Conservation (phyloP, 1,139 yeast genomes). For the Zygosaccharomyces pseudobailii region DNA sequence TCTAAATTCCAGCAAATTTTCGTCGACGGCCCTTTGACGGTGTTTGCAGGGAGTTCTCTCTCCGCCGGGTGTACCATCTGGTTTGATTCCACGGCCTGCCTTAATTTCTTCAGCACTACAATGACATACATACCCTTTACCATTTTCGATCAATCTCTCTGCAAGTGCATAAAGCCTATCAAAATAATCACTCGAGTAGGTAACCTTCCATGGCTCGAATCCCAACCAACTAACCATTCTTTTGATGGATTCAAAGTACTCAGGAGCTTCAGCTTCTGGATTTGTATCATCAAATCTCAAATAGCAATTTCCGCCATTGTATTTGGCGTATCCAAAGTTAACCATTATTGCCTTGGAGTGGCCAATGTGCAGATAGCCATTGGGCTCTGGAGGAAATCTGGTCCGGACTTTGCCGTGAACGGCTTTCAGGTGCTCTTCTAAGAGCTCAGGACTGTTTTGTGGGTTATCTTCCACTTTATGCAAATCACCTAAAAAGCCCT, state of each 20-base stretch:
- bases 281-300: slow-evolving; percentile 96
- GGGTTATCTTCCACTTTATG: slow-evolving; percentile 96
- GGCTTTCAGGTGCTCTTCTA: slow-evolving; percentile 70
- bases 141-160: slow-evolving; percentile 63
- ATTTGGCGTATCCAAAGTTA: slow-evolving; percentile 90
- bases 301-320: slow-evolving; percentile 79
- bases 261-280: slow-evolving; percentile 97
- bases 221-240: slow-evolving; percentile 92
- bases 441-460: slow-evolving; percentile 79
- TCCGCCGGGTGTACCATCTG: slow-evolving; percentile 92
- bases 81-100: slow-evolving; percentile 80
- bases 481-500: slow-evolving; percentile 92
- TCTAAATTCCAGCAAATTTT: slow-evolving; percentile 74
- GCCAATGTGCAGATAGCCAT: slow-evolving; percentile 94
- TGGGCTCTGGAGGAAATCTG: slow-evolving; percentile 98
- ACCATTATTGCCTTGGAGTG: slow-evolving; percentile 97
- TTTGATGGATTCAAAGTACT: slow-evolving; percentile 76
- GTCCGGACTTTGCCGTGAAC: slow-evolving; percentile 84
- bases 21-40: slow-evolving; percentile 65
- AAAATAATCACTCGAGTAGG: slow-evolving; percentile 95
- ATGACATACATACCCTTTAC: slow-evolving; percentile 85
- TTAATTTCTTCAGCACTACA: slow-evolving; percentile 91
- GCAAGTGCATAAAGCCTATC: slow-evolving; percentile 84
- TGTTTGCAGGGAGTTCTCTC: slow-evolving; percentile 79
- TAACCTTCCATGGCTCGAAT: slow-evolving; percentile 84